phyloP scores from a whole-genome alignment of 225 moss, liverwort and hornwort genomes.

The Pleurozium schreberi region DNA sequence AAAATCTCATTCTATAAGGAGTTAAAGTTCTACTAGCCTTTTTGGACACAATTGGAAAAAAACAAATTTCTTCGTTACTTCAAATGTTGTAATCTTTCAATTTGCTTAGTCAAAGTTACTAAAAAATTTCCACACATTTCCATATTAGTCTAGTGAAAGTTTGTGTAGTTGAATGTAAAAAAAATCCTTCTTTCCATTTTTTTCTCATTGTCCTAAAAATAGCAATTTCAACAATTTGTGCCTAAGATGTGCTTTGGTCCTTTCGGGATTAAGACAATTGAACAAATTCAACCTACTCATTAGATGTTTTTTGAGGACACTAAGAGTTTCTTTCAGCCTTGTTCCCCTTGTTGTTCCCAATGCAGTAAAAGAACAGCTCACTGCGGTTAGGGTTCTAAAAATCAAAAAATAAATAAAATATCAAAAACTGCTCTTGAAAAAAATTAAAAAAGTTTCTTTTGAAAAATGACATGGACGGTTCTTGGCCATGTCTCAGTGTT shows the following conservation, averaged over 20 bases:
- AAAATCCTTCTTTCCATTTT: too few species aligned
- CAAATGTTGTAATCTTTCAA: background rate
- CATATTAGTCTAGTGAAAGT: background rate
- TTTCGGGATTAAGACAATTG: background rate
- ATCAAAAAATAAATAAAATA: too few species aligned
- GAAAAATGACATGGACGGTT: too few species aligned
- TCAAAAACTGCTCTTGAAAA: too few species aligned
- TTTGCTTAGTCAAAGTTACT: background rate
- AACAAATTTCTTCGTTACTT: background rate
- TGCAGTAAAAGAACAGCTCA: too few species aligned
- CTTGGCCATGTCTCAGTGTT: too few species aligned
- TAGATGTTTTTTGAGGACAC: too few species aligned
- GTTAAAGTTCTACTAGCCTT: background rate
- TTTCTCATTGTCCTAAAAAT: too few species aligned
- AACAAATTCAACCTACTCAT: background rate
- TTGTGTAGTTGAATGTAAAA: rapidly evolving
- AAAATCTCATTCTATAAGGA: background rate
- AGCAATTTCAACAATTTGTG: background rate
- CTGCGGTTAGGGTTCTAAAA: too few species aligned
- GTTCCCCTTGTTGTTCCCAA: too few species aligned
- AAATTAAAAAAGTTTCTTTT: too few species aligned
- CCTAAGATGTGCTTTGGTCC: rapidly evolving
- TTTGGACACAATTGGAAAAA: rapidly evolving
- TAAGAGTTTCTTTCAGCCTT: too few species aligned
- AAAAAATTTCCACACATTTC: background rate